Evolutionary conservation across 352 stramenopile genomes (phyloP).

Genomic region (Phytophthora tentaculata): DNA sequence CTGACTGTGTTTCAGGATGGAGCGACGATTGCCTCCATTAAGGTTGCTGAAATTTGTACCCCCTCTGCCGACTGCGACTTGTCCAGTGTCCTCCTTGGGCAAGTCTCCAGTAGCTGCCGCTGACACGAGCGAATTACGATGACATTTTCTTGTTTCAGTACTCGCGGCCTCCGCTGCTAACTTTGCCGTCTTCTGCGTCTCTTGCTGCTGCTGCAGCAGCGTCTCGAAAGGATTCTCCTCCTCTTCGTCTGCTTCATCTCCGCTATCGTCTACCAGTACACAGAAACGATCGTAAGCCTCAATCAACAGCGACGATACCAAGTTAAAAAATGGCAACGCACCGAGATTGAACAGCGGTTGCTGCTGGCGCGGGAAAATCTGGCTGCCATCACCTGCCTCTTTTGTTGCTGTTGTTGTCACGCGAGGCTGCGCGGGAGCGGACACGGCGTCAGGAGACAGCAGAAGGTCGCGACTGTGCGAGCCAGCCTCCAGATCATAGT

Average conservation of each 20-base stretch:
- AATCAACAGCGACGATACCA: background rate
- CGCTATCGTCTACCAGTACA: slow-evolving; percentile 45
- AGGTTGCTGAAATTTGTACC: background rate
- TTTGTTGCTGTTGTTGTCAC: background rate
- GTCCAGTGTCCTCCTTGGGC: background rate
- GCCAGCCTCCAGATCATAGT: slow-evolving; percentile 59
- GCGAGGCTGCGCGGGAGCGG: slow-evolving; percentile 2
- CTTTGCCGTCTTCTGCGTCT: slow-evolving; percentile 6
- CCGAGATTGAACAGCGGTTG: slow-evolving; percentile 48
- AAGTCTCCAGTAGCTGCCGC: background rate
- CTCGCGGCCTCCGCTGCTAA: background rate
- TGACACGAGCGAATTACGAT: slow-evolving; percentile 2
- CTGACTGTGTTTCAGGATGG: slow-evolving; percentile 29
- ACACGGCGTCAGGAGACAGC: slow-evolving; percentile 26
- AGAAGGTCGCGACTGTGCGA: slow-evolving; percentile 29
- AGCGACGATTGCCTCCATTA: slow-evolving; percentile 6
- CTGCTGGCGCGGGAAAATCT: slow-evolving; percentile 50
- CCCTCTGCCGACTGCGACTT: background rate
- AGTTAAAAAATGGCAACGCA: slow-evolving; percentile 17
- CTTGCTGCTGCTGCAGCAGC: slow-evolving; percentile 47
- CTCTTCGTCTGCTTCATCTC: slow-evolving; percentile 31
- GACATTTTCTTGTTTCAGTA: background rate
- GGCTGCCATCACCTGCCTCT: slow-evolving; percentile 20
- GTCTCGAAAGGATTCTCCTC: slow-evolving; percentile 72
- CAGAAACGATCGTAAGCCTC: slow-evolving; percentile 12